Evolutionary conservation across 2,329 filamentous ascomycete species (phyloP).

Genomic region (Neonectria sp.): DNA sequence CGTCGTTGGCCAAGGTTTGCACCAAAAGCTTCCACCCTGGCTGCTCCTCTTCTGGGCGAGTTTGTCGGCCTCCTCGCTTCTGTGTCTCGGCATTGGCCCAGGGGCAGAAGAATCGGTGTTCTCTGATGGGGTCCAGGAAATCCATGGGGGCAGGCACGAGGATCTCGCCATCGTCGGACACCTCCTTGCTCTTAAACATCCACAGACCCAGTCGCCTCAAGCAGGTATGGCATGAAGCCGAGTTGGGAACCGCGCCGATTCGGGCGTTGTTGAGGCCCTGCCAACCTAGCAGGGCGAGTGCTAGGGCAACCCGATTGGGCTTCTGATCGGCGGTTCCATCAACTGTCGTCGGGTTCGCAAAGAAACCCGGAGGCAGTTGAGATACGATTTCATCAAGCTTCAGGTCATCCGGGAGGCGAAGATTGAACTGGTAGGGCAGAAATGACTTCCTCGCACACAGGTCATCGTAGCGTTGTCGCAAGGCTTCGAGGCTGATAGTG

Average conservation of each 20-base stretch:
- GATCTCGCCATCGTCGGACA: conserved; percentile 67
- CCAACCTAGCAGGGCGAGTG: conserved; percentile 83
- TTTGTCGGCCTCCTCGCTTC: conserved; percentile 55
- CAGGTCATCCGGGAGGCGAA: conserved; percentile 69
- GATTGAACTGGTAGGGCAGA: conserved; percentile 74
- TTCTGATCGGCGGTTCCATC: conserved; percentile 40
- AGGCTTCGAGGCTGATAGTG: conserved; percentile 67
- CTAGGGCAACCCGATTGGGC: conserved; percentile 75
- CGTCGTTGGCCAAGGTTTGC: conserved; percentile 71
- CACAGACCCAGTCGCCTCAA: conserved; percentile 91
- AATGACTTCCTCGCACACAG: conserved; percentile 68
- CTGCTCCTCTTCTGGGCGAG: conserved; percentile 54
- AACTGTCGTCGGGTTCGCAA: conserved; percentile 59
- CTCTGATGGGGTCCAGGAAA: conserved; percentile 76
- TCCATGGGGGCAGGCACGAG: conserved; percentile 75
- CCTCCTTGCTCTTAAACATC: conserved; percentile 88
- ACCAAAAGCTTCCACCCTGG: conserved; percentile 71
- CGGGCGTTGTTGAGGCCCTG: conserved; percentile 72
- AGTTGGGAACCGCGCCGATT: conserved; percentile 75
- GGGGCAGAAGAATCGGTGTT: conserved; percentile 88
- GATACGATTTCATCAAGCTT: conserved; percentile 64
- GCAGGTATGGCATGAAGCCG: conserved; percentile 87
- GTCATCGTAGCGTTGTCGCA: conserved; percentile 77
- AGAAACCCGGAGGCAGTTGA: conserved; percentile 70
- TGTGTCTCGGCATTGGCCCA: conserved; percentile 80